Evolutionary conservation across 208 protist species (phyloP), one percentile per base, ranked within the genome.

Genomic region (Leishmania martiniquensis): DNA sequence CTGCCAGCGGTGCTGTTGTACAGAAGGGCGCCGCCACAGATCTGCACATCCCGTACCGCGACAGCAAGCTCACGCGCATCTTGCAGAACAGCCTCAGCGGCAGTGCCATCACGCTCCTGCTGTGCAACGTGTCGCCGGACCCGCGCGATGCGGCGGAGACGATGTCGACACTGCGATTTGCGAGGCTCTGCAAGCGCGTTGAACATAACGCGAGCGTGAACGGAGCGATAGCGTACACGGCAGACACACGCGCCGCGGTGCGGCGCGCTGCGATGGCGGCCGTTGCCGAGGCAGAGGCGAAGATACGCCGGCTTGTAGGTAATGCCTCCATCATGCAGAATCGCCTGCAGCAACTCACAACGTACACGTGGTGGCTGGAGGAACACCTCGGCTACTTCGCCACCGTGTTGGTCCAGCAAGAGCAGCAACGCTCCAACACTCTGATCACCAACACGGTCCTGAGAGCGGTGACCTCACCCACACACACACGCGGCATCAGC

Each of bases 31-130:
- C 59, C 10, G 39, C 54, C 4, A 47, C 68, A 49, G 62, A 67
- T 4, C 37, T 55, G 44, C 87, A 96, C 77, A 86, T 97, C n/a
- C 94, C 95, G 2, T 98, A 95, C 76, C 91, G 97, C 37, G 92
- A 97, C 75, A 91, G 84, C 65, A 98, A 98, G 74, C 93, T 99
- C 57, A 99, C 98, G 25, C 85, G 85, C 55, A 76, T 98, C 1
- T 85, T 99, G 54, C 85, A 91, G 63, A 87, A 93, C 80, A 91
- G 91, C 74, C 89, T 99, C 22, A 91, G 89, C 42, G 91, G 90
- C 42, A 96, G 95, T 70, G 86, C 91, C 20, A 69, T 92, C 15
- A 92, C 85, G 1, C 83, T 87, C 20, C 82, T 99, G 9, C 84
- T 99, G 47, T 94, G 87, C 77, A 96, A 90, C 71, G 66, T 98